Conservation (phyloP, 306 rosid genomes). For the Ceratonia siliqua region DNA sequence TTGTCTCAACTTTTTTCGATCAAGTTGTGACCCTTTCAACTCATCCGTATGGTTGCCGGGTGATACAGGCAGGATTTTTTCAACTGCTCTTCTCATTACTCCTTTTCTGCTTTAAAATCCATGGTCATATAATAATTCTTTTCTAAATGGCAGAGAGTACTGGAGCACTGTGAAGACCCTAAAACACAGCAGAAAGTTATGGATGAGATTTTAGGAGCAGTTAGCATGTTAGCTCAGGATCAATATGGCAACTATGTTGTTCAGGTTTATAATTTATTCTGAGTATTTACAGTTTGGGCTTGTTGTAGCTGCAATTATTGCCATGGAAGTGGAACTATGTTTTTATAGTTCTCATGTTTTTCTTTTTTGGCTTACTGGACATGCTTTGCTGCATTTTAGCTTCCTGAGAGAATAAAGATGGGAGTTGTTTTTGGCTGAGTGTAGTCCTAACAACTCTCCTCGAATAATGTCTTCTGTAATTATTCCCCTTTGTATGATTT, state of each 20-base stretch:
- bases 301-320: not conserved
- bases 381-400: not conserved
- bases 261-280: conserved; percentile 61
- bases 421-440: not conserved
- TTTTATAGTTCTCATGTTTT: not conserved
- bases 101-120: not conserved
- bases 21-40: conserved; percentile 93
- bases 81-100: not conserved
- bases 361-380: not conserved
- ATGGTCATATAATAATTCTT: not conserved
- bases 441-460: not conserved
- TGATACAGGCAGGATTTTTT: conserved; percentile 66
- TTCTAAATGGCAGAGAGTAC: conserved; percentile 68
- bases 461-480: not conserved
- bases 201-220: conserved; percentile 92
- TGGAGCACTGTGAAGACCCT: conserved; percentile 80
- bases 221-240: conserved; percentile 96
- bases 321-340: not conserved
- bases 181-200: conserved; percentile 76
- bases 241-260: conserved; percentile 97
- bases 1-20: conserved; percentile 81
- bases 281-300: not conserved
- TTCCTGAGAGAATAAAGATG: not conserved
- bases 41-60: conserved; percentile 97
- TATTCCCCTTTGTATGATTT: not conserved